Evolutionary conservation across 257 asterid species (phyloP), one percentile per base, ranked within the genome.

Genomic region (Coffea eugenioides): DNA sequence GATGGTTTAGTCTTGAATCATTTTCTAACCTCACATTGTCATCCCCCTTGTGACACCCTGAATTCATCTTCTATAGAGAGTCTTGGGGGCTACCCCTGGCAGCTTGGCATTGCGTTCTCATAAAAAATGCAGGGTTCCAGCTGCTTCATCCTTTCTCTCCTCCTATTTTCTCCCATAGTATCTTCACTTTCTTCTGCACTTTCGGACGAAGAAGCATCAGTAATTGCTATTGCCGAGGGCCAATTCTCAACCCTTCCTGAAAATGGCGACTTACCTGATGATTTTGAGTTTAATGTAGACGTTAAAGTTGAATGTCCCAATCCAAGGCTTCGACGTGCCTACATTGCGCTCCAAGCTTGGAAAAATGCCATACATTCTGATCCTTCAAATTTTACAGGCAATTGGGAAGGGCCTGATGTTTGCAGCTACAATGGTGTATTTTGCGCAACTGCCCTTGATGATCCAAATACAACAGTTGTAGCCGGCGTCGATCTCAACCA

Each of bases 321-420:
- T 77, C 69, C 76, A 8, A 82, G 80, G 86, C 83, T 84, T 46
- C 71, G 69, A 57, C 83, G 78, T 18, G 88, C 86, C 31, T 84
- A 84, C 34, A 75, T 82, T 79, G 90, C 88, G 0, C 84, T 86
- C 9, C 85, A 80, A 57, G 85, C 88, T 1, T 86, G 85, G 90
- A 84, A 84, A 45, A 64, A 74, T 1, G 85, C 85, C 11, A 6
- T 86, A 4, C 74, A 77, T 51, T 86, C 90, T 21, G 88, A 86
- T 68, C 90, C 90, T 25, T 34, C 5, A 12, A 62, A 66, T 27
- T 79, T 86, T 77, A 86, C 86, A 7, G 48, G 70, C 71, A 84
- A 82, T n/a, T 86, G 90, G 90, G 68, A 80, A 61, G 90, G 90
- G 9, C 77, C 88, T n/a, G 79, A 84, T 71, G 86, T 86, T n/a